Base-by-base conservation (phyloP, 108 stramenopile species). In the Cyclotella sp. region DNA sequence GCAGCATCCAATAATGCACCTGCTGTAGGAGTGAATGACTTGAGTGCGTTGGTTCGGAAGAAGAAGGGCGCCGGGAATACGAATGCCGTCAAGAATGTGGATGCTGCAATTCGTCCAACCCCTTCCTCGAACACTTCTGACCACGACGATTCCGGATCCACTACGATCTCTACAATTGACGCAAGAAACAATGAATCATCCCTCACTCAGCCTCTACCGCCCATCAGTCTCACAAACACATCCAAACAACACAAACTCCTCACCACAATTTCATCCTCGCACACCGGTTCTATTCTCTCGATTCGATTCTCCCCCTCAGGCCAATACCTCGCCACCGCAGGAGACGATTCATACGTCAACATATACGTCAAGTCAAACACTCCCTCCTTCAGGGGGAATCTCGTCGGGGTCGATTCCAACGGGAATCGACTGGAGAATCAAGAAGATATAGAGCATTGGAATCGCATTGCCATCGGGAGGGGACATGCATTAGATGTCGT, bases 401-500 rank as follows among this genome's bases (percentile, higher is more conserved):
- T 91, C 42, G 72, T 79, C 9, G 78, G 51, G 1, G 72, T 75
- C 11, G 77, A 63, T 24, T 2, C 43, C 16, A 39, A 47, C 26
- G 77, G 61, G 28, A 64, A 63, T 47, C 54, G 21, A 9, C 0
- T 45, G 1, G 57, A 24, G 16, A 47, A 14, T 10, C 71, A 62
- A 8, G 68, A 82, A 3, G 75, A 85, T 29, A 77, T 88, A 45
- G 90, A 94, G 70, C 85, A 94, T 73, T 95, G 95, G 95, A 85
- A 85, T 60, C 88, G 95, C 2, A 90, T 95, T 63, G 87, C 88
- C n/a, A 61, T 92, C 6, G 92, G 95, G 70, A 81, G 95, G 21
- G 95, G 95, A 9, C 95, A 95, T 83, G 79, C 79, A 22, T 69
- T 95, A 49, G 95, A 95, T 86, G 95, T 89, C 22, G 95, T 95